phyloP scores from a whole-genome alignment of 75 land plant species.

The Selaginella moellendorffii region DNA sequence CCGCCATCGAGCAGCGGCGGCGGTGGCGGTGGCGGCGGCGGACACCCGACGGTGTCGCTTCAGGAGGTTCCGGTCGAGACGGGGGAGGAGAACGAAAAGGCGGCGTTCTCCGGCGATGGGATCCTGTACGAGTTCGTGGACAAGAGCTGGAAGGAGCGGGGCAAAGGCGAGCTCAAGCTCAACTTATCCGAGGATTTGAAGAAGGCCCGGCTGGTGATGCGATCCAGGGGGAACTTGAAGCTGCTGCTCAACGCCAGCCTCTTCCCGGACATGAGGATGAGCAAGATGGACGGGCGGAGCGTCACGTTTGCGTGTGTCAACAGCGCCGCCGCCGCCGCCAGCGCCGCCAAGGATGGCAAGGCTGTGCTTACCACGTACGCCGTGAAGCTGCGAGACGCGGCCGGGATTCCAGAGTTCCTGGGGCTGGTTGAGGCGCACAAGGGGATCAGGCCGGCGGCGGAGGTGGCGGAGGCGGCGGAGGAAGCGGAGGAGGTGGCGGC shows the following conservation, averaged over 20 bases:
- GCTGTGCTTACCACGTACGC: constrained; percentile 59
- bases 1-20: too few species aligned
- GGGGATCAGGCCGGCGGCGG: constrained; percentile 27
- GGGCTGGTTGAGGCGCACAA: constrained; percentile 41
- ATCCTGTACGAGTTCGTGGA: constrained; percentile 63
- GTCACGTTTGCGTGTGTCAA: constrained; percentile 78
- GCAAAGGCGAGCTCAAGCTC: constrained; percentile 73
- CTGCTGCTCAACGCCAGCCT: constrained; percentile 76
- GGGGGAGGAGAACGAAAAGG: constrained; percentile 85
- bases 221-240: constrained; percentile 71
- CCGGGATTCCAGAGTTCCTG: constrained; percentile 40
- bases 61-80: constrained; percentile 75
- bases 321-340: too few species aligned
- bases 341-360: constrained; percentile 50
- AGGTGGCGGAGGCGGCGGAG: not conserved
- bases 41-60: constrained; percentile 18
- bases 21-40: too few species aligned
- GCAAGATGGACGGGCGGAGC: constrained; percentile 75
- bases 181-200: constrained; percentile 34
- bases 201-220: constrained; percentile 72
- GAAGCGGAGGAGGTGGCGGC: too few species aligned
- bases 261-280: constrained; percentile 74
- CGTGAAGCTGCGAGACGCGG: constrained; percentile 58
- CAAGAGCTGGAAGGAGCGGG: constrained; percentile 86
- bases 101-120: constrained; percentile 65